Evolutionary conservation across 306 rosid species (phyloP).

Genomic region (Hippophae gyantsensis): DNA sequence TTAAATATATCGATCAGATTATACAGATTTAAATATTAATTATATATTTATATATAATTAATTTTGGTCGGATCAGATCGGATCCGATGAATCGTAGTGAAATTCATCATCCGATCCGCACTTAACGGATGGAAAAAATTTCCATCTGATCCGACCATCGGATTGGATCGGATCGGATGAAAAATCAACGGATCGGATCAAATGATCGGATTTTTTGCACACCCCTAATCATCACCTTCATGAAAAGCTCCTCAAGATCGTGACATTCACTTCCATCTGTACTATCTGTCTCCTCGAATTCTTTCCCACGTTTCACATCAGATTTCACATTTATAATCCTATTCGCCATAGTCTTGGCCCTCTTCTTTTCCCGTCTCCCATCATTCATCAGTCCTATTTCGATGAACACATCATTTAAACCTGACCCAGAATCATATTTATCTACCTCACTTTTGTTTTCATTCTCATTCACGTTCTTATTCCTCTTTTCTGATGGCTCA

Average conservation of each 20-base stretch:
- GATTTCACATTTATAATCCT: constrained; percentile 29
- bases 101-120: too few species aligned
- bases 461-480: neutral
- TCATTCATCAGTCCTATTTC: neutral
- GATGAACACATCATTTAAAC: neutral
- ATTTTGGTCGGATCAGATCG: too few species aligned
- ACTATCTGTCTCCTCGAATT: constrained; percentile 15
- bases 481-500: neutral
- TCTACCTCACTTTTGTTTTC: neutral
- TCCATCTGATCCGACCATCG: too few species aligned
- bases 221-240: constrained; percentile 32
- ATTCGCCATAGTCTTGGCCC: constrained; percentile 14
- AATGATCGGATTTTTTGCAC: too few species aligned
- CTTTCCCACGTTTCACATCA: constrained; percentile 24
- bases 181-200: too few species aligned
- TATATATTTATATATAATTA: too few species aligned
- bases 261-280: constrained; percentile 2
- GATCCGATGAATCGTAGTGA: too few species aligned
- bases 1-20: too few species aligned
- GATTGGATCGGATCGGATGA: too few species aligned
- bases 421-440: neutral
- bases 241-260: constrained; percentile 18
- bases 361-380: constrained; percentile 7
- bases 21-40: too few species aligned
- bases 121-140: too few species aligned